phyloP scores from a whole-genome alignment of 768 basidiomycete genomes.

The Podaxis rugospora region DNA sequence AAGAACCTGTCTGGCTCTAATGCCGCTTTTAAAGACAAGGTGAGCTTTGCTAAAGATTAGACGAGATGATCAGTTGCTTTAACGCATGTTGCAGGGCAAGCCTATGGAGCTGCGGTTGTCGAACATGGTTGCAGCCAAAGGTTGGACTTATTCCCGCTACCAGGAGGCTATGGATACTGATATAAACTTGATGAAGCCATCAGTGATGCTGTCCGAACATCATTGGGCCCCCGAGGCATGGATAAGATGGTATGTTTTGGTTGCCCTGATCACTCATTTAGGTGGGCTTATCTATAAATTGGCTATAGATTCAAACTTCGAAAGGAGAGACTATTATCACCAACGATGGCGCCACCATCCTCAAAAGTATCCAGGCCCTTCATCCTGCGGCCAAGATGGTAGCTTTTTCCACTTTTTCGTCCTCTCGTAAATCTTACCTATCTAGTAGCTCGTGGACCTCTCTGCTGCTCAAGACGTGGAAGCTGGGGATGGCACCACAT shows the following conservation, averaged over 20 bases:
- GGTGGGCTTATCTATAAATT: conserved; percentile 9
- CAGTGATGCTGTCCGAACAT: conserved; percentile 95
- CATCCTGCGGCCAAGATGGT: conserved; percentile 99
- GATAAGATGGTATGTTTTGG: conserved; percentile 86
- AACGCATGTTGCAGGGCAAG: conserved; percentile 67
- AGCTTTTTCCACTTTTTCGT: conserved; percentile 17
- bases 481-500: conserved; percentile 97
- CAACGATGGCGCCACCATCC: conserved; percentile 97
- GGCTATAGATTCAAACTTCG: conserved; percentile 82
- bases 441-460: conserved; percentile 83
- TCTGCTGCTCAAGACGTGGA: conserved; percentile 98
- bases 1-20: conserved; percentile 54
- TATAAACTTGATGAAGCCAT: conserved; percentile 57
- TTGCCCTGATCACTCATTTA: conserved; percentile 9
- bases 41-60: conserved; percentile 20
- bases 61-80: conserved; percentile 6
- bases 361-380: conserved; percentile 91
- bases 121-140: conserved; percentile 98
- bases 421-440: conserved; percentile 11
- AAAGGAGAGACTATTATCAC: conserved; percentile 98
- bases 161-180: conserved; percentile 6
- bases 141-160: conserved; percentile 29
- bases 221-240: conserved; percentile 96
- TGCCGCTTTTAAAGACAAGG: conserved; percentile 87
- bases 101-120: conserved; percentile 97